These are phyloP conservation scores for Schwanniomyces polymorphus DNA, from an alignment of 805 yeast species.

Conservation along the genomic window DNA sequence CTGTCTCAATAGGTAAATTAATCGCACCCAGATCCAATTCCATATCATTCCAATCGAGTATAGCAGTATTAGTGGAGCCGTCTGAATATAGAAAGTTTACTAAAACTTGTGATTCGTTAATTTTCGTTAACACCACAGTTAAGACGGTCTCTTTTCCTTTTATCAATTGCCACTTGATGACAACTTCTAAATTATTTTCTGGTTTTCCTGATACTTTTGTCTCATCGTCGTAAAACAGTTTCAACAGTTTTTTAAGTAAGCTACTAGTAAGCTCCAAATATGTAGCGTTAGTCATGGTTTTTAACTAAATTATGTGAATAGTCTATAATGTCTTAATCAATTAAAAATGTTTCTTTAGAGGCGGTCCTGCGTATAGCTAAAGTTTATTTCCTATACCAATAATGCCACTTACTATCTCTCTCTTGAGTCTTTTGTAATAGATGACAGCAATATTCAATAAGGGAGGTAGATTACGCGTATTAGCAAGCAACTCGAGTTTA, in stretches of 20 bases:
- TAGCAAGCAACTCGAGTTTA: no score
- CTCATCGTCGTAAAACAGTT: not conserved
- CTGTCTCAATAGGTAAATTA: not conserved
- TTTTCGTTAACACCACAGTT: not conserved
- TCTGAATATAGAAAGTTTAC: not conserved
- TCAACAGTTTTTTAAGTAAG: slow-evolving; percentile 19
- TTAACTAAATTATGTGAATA: no score
- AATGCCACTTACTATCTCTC: no score
- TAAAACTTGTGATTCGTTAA: not conserved
- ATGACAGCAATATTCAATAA: no score
- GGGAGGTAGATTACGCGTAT: no score
- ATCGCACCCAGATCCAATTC: not conserved
- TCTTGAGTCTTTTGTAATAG: no score
- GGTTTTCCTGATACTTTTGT: not conserved
- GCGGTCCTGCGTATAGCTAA: no score
- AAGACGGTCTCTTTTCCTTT: not conserved
- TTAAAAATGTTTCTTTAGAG: no score
- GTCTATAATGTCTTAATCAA: no score
- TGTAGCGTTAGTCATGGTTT: slow-evolving; percentile 11
- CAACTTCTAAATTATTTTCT: not conserved
- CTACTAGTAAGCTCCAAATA: slow-evolving; percentile 21
- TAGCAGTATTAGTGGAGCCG: not conserved
- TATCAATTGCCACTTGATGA: not conserved
- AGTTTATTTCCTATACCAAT: no score
- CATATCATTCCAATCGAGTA: not conserved